Evolutionary conservation across 176 grass and related monocot genomes (phyloP).

Genomic region (Dactylis glomerata): DNA sequence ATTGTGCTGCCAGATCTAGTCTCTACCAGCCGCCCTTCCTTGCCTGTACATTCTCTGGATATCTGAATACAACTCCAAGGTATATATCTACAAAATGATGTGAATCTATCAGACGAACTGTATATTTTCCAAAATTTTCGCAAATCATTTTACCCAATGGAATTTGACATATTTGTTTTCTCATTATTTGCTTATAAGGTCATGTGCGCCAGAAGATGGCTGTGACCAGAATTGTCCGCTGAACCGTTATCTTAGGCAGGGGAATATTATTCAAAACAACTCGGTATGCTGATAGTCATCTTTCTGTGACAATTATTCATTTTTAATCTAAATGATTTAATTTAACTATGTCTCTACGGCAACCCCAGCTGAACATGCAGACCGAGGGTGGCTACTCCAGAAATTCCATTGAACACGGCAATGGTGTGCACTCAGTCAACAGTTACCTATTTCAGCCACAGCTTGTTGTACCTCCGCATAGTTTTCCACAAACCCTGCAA

Average conservation of each 20-base stretch:
- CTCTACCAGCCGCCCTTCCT: background rate
- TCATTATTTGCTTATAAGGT: background rate
- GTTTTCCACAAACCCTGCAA: background rate
- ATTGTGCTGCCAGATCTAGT: background rate
- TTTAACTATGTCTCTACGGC: background rate
- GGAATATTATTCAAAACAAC: background rate
- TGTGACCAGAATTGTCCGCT: background rate
- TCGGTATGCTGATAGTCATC: background rate
- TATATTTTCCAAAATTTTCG: no score
- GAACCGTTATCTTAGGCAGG: background rate
- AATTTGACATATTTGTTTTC: background rate
- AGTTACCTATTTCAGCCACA: background rate
- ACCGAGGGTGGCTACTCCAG: background rate
- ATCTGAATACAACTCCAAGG: background rate
- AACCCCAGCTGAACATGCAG: background rate
- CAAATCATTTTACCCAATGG: background rate
- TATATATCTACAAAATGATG: background rate
- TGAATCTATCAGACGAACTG: background rate
- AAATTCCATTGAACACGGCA: background rate
- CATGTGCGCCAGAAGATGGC: background rate
- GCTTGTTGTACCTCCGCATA: background rate
- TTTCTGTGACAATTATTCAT: background rate
- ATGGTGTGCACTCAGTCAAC: background rate
- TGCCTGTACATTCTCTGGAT: background rate
- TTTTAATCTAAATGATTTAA: background rate